phyloP scores from a whole-genome alignment of 768 basidiomycete genomes.

The Lepiota venenata region DNA sequence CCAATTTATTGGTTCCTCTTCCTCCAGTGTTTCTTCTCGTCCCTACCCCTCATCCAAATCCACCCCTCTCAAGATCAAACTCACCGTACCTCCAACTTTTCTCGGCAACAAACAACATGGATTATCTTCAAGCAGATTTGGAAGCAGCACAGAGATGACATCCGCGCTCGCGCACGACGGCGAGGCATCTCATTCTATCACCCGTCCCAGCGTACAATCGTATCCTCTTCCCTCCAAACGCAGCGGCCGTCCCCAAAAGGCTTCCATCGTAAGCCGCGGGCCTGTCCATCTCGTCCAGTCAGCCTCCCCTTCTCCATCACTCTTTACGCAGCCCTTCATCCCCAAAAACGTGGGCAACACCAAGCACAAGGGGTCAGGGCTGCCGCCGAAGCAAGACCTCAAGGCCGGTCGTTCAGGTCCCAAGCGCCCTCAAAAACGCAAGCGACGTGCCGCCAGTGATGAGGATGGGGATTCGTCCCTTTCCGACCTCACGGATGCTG shows the following conservation, averaged over 20 bases:
- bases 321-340: constrained; percentile 1
- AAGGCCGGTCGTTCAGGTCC: neutral
- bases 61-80: constrained; percentile 66
- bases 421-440: constrained; percentile 9
- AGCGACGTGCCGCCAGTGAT: constrained; percentile 17
- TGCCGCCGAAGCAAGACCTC: constrained; percentile 14
- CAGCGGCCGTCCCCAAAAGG: constrained; percentile 57
- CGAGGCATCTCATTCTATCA: constrained; percentile 22
- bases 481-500: constrained; percentile 36
- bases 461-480: constrained; percentile 25
- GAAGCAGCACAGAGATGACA: constrained; percentile 29
- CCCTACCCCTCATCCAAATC: constrained; percentile 24
- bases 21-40: constrained; percentile 30
- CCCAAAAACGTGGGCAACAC: constrained; percentile 10
- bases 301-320: constrained; percentile 3
- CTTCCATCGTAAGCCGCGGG: constrained; percentile 31
- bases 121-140: constrained; percentile 21
- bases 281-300: neutral
- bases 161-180: constrained; percentile 37
- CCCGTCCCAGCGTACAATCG: constrained; percentile 15
- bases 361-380: constrained; percentile 18
- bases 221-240: constrained; percentile 35
- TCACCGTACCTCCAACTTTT: constrained; percentile 58
- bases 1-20: constrained; percentile 30
- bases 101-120: constrained; percentile 37